A percentile compares a stretch with the other conserved stretches of the same genome.
phyloP scores from a whole-genome alignment of 2,329 filamentous ascomycete species.

The Diplodia sapinea region DNA sequence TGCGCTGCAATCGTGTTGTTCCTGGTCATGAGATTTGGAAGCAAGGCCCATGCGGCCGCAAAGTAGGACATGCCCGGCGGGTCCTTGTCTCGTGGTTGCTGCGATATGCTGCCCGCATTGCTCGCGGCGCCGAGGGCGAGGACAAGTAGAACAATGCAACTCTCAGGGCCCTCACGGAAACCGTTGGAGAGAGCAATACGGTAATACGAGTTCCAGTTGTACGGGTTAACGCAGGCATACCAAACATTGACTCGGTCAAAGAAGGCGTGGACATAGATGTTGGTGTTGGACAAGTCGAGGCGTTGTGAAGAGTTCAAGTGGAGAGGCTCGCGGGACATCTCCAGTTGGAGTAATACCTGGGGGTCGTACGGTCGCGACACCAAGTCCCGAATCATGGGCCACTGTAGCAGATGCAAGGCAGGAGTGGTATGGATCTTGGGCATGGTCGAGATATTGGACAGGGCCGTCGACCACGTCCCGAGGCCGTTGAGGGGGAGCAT shows the following conservation, averaged over 20 bases:
- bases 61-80: slow-evolving; percentile 81
- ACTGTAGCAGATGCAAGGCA: slow-evolving; percentile 77
- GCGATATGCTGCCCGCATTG: slow-evolving; percentile 75
- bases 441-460: slow-evolving; percentile 79
- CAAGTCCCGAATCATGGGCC: slow-evolving; percentile 79
- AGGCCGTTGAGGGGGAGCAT: slow-evolving; percentile 61
- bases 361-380: slow-evolving; percentile 79
- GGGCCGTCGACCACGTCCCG: slow-evolving; percentile 71
- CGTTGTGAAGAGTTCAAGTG: slow-evolving; percentile 63
- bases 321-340: slow-evolving; percentile 79
- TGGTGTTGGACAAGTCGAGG: slow-evolving; percentile 75
- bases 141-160: slow-evolving; percentile 80
- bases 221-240: slow-evolving; percentile 85
- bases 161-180: slow-evolving; percentile 79
- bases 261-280: slow-evolving; percentile 77
- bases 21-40: slow-evolving; percentile 79
- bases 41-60: slow-evolving; percentile 76
- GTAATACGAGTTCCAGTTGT: slow-evolving; percentile 78
- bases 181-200: slow-evolving; percentile 75
- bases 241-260: slow-evolving; percentile 83
- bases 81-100: slow-evolving; percentile 70
- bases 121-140: slow-evolving; percentile 78
- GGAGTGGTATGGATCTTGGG: slow-evolving; percentile 84
- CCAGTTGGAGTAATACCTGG: slow-evolving; percentile 79
- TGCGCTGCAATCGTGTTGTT: slow-evolving; percentile 80